Evolutionary conservation across 768 basidiomycete genomes (phyloP).

Genomic region (Termitomyces sp.): DNA sequence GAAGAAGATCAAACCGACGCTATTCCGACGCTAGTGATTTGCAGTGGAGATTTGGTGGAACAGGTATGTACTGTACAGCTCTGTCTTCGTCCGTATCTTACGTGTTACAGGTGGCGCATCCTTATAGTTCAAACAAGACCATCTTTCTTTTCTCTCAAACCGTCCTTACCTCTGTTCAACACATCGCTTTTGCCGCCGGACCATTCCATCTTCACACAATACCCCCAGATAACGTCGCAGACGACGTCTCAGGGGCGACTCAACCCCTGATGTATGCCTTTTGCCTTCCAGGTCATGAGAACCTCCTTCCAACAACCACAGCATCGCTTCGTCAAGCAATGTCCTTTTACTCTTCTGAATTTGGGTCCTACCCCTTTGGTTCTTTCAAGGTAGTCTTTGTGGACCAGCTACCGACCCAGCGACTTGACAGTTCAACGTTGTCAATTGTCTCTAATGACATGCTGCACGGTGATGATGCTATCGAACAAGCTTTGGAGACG

Average conservation of each 20-base stretch:
- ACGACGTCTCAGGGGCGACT: slow-evolving; percentile 60
- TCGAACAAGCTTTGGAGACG: slow-evolving; percentile 92
- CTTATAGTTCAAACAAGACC: slow-evolving; percentile 88
- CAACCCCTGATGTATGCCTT: slow-evolving; percentile 87
- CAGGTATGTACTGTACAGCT: slow-evolving; percentile 52
- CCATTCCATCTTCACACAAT: slow-evolving; percentile 83
- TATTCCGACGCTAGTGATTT: slow-evolving; percentile 82
- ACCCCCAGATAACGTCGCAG: slow-evolving; percentile 54
- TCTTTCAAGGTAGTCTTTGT: slow-evolving; percentile 96
- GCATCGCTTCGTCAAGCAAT: slow-evolving; percentile 83
- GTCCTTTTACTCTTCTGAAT: slow-evolving; percentile 89
- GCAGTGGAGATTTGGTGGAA: slow-evolving; percentile 93
- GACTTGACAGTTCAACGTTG: slow-evolving; percentile 83
- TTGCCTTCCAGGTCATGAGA: slow-evolving; percentile 87
- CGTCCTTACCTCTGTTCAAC: slow-evolving; percentile 89
- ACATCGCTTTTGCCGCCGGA: slow-evolving; percentile 93
- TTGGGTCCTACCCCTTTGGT: slow-evolving; percentile 93
- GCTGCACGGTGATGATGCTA: slow-evolving; percentile 81
- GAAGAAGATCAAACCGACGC: slow-evolving; percentile 58
- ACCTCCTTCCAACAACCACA: slow-evolving; percentile 64
- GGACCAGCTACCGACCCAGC: slow-evolving; percentile 77
- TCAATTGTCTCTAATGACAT: slow-evolving; percentile 78
- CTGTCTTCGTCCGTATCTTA: slow-evolving; percentile 7
- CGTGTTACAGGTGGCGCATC: slow-evolving; percentile 75
- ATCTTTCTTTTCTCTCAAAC: slow-evolving; percentile 92